Evolutionary conservation across 768 basidiomycete species (phyloP).

Genomic region (Arthromyces matolae): DNA sequence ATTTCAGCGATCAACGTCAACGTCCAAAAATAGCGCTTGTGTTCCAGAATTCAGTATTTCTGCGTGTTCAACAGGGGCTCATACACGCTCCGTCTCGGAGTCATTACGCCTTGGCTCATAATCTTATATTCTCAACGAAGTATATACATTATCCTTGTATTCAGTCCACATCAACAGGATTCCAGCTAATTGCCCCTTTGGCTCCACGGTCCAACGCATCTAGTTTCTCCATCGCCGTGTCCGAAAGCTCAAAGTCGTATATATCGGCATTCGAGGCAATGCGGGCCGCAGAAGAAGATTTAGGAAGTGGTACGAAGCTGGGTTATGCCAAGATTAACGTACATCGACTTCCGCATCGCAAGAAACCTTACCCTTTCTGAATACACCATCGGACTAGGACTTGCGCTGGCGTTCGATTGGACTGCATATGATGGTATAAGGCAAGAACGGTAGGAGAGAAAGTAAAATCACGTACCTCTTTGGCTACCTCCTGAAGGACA

Average conservation of each 20-base stretch:
- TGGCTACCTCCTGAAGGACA: slow-evolving; percentile 48
- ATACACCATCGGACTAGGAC: slow-evolving; percentile 87
- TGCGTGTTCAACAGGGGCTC: too few species aligned
- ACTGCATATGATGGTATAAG: slow-evolving; percentile 29
- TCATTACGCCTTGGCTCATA: too few species aligned
- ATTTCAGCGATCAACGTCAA: too few species aligned
- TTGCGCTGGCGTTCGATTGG: slow-evolving; percentile 63
- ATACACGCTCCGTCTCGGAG: too few species aligned
- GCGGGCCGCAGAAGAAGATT: slow-evolving; percentile 64
- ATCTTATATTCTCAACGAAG: too few species aligned
- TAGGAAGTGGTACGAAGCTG: slow-evolving; percentile 82
- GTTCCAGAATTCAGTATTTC: too few species aligned
- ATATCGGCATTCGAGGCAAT: slow-evolving; percentile 71
- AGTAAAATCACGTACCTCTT: slow-evolving; percentile 44
- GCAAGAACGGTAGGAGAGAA: neutral
- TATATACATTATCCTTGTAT: too few species aligned
- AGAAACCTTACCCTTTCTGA: slow-evolving; percentile 65
- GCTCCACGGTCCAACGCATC: slow-evolving; percentile 72
- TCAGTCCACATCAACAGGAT: slow-evolving; percentile 59
- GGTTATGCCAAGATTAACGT: neutral
- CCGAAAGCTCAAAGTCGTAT: slow-evolving; percentile 67
- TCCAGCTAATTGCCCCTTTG: slow-evolving; percentile 78
- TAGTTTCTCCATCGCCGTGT: slow-evolving; percentile 61
- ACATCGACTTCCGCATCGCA: neutral
- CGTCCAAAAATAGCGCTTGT: too few species aligned